phyloP scores from a whole-genome alignment of 495 filamentous ascomycete genomes.

The Penicillium chermesinum region DNA sequence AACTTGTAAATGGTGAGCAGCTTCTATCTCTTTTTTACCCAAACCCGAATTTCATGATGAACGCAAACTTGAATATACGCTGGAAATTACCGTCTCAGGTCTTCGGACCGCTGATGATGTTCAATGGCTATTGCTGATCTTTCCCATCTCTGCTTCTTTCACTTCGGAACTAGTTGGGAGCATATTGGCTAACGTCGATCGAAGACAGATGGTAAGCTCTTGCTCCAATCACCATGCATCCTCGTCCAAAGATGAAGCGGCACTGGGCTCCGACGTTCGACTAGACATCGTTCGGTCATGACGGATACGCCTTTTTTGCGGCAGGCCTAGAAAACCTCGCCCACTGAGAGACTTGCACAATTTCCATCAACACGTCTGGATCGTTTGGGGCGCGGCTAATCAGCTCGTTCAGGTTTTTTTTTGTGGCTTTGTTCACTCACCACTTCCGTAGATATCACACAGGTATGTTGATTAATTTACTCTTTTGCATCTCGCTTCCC shows the following conservation, averaged over 20 bases:
- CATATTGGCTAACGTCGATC: constrained; percentile 23
- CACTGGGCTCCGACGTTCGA: constrained; percentile 96
- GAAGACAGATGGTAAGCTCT: constrained; percentile 34
- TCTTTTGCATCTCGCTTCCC: constrained; percentile 13
- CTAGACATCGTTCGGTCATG: constrained; percentile 52
- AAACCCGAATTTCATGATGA: constrained; percentile 54
- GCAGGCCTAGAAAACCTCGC: constrained; percentile 99
- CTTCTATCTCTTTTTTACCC: not conserved
- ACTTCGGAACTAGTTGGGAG: constrained; percentile 2
- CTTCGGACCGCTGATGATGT: constrained; percentile 71
- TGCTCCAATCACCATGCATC: constrained; percentile 4
- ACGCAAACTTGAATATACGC: constrained; percentile 76
- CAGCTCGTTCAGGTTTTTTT: constrained; percentile 15
- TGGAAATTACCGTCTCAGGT: constrained; percentile 99
- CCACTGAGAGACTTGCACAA: constrained; percentile 66
- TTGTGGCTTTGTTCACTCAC: not conserved
- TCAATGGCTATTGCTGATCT: constrained; percentile 83
- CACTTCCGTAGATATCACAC: constrained; percentile 10
- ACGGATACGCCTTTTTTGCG: constrained; percentile 88
- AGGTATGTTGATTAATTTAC: constrained; percentile 16
- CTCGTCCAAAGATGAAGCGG: constrained; percentile 81
- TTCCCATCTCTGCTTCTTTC: constrained; percentile 8
- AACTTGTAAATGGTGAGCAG: constrained; percentile 28
- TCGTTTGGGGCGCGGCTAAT: constrained; percentile 30
- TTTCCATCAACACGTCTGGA: constrained; percentile 17